Conservation (phyloP, 495 filamentous ascomycete genomes). For the Penicillium manginii region DNA sequence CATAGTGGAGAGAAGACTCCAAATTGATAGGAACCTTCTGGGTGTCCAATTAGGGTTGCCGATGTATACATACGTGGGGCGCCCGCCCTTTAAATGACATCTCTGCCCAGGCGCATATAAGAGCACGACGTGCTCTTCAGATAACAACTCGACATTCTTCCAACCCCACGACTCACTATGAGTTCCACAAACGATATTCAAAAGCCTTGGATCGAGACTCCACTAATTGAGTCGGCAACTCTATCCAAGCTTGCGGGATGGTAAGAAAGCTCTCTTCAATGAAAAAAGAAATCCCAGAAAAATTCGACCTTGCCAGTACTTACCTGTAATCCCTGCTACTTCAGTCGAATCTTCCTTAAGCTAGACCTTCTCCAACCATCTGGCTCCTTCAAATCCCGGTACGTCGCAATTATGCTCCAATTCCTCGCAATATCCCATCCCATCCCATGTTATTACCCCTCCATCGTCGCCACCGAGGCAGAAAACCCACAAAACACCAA, state of each 20-base stretch:
- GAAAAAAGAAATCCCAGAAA: constrained; percentile 11
- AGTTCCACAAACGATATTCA: constrained; percentile 21
- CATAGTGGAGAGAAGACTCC: not conserved
- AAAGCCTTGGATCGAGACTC: constrained; percentile 71
- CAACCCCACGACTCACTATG: not conserved
- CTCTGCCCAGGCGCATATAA: not conserved
- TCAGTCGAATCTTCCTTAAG: constrained; percentile 83
- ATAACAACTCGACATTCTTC: not conserved
- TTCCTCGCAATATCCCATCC: not conserved
- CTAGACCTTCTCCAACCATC: constrained; percentile 88
- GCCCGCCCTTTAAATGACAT: constrained; percentile 2
- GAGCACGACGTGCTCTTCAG: too few species aligned
- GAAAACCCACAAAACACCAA: too few species aligned
- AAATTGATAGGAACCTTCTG: too few species aligned
- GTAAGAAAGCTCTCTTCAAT: constrained; percentile 39
- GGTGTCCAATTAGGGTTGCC: too few species aligned
- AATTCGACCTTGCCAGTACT: not conserved
- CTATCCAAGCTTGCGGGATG: constrained; percentile 73
- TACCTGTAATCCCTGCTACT: not conserved
- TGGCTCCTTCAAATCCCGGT: constrained; percentile 91
- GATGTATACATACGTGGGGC: not conserved
- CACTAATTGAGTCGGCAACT: constrained; percentile 66
- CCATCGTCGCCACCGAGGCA: too few species aligned
- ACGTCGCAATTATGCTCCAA: constrained; percentile 12
- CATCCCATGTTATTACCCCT: too few species aligned